Percentiles rank a stretch among this genome's conserved stretches.
phyloP scores from a whole-genome alignment of 1,284 basidiomycete species.

The Kwoniella shivajii region DNA sequence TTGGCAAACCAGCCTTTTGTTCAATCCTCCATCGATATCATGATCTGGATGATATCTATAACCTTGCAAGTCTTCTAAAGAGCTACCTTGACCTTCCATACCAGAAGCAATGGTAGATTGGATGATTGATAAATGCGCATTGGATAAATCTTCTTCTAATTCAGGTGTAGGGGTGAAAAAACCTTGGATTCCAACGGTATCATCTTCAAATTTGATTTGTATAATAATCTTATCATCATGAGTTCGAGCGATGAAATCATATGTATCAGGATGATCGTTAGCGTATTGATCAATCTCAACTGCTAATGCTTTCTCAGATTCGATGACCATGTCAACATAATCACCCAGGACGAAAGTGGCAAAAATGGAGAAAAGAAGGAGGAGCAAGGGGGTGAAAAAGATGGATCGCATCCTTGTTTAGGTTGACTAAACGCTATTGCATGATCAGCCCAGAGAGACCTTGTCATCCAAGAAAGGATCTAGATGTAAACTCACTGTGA shows the following conservation, averaged over 20 bases:
- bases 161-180: not conserved
- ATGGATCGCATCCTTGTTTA: not conserved
- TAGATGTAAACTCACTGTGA: too few species aligned
- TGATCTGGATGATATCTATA: not conserved
- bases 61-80: too few species aligned
- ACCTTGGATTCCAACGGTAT: conserved; percentile 1
- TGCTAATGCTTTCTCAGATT: not conserved
- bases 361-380: not conserved
- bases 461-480: too few species aligned
- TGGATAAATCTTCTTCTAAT: not conserved
- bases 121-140: not conserved
- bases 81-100: too few species aligned
- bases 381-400: not conserved
- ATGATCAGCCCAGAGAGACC: too few species aligned
- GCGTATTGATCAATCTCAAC: not conserved
- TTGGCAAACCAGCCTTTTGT: not conserved
- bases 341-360: not conserved
- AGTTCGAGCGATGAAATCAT: not conserved
- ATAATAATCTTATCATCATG: not conserved
- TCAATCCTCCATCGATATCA: not conserved
- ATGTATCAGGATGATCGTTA: not conserved
- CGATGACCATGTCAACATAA: not conserved
- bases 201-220: conserved; percentile 1
- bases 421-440: not conserved
- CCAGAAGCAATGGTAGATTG: not conserved